Base-by-base conservation (phyloP, 441 rosid genomes). In the Pelargonium fulgidum region DNA sequence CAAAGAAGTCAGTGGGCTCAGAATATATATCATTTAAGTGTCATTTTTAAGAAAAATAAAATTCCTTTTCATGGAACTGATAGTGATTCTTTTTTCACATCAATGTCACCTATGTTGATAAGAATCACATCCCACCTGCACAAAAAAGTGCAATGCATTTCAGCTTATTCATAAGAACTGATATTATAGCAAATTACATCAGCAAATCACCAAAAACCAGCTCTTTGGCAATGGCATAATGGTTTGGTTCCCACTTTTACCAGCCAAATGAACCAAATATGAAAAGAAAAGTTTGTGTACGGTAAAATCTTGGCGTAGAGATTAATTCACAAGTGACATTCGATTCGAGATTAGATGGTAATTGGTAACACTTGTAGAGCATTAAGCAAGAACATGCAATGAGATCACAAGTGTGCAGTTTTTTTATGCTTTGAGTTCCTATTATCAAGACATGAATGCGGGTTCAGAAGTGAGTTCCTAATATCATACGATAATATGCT, bases 81-180 rank as follows among this genome's bases (percentile, higher is more conserved):
- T 73, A 48, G 69, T 72, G 69, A 82, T 80, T 78, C 76, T 65
- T 75, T 71, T 72, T 50, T 50, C 73, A 70, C 39, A 65, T 78
- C 82, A 72, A 71, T 77, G 50, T 78, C 81, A 75, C 65, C 78
- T 72, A 74, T 73, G 83, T 68, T 72, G 80, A 85, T 83, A 79
- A 80, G 83, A 79, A 83, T 76, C 78, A 70, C 76, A 79, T 33
- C 41, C 41, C 41, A 36, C 68, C 77, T 75, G 74, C 61, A 71
- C 75, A 62, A 8, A 52, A 52, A 19, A 70, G 65, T 76, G 36
- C 8, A 0, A 6, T 36, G 41, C 41, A 36, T 66, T 17, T 65
- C 73, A 48, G 58, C 66, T 67, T 52, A 14, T 16, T 12, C 16
- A 52, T 52, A 16, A 16, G 8, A 52, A 1, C 7, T 52, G 59